Base-by-base conservation (phyloP, 139 green algal species). In the Chlorella sp. region DNA sequence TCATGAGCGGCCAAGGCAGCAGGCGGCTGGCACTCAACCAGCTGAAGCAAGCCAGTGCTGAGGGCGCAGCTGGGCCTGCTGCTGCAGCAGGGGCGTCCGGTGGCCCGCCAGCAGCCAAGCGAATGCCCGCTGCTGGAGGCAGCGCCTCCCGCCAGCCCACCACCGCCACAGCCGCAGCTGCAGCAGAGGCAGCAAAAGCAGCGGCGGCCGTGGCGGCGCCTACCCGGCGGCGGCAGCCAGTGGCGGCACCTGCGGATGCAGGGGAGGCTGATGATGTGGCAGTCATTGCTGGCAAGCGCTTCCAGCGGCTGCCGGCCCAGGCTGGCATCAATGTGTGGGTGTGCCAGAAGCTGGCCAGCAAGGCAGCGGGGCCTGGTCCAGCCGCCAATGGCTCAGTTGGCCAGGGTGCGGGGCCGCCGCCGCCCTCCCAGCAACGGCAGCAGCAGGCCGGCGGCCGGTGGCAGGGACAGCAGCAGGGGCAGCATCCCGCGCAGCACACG, bases 291-390 rank as follows among this genome's bases (percentile, higher is more conserved):
- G 81, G 81, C 36, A 85, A 85, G 69, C 68, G 38, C 36, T 85
- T 44, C 30, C 48, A 60, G 28, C 48, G 51, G 17, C 48, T 85
- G 68, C 51, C 68, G 14, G 48, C 13, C 28, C 41, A 70, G 68
- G 13, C 44, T 9, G 81, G 81, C 28, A 72, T 85, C 81, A 79
- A 76, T 44, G 51, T 72, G 16, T 85, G 81, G 81, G 69, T 79
- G 48, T 76, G 69, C 26, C 65, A 64, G 32, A 85, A 85, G 51
- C 36, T 80, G 48, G 36, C 68, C 72, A 79, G 40, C 65, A 51
- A 67, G 13, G 65, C 30, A 36, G 80, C 65, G 48, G 34, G 17
- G 30, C 41, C 65, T 28, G 48, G 75, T n/a, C 16, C 28, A 48
- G 26, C 34, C 7, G n/a, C 36, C 41, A 56, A 30, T 8, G 41